Evolutionary conservation across 1,139 yeast species (phyloP).

Genomic region (Blastobotrys buckinghamii): DNA sequence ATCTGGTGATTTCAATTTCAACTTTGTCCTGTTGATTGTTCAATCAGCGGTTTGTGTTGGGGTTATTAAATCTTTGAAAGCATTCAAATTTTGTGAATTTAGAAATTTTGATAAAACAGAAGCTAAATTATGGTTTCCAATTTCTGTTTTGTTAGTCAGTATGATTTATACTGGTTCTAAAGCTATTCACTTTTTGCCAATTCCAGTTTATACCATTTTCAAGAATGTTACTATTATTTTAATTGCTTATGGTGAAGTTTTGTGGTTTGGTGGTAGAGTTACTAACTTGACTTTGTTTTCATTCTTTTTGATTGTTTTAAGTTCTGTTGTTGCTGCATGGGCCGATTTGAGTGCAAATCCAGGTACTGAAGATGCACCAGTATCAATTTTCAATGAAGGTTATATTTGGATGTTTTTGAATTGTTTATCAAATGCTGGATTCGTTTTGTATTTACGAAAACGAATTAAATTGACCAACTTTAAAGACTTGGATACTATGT

Average conservation of each 20-base stretch:
- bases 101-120: constrained; percentile 81
- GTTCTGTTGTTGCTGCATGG: constrained; percentile 90
- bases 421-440: constrained; percentile 90
- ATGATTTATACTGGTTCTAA: constrained; percentile 97
- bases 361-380: constrained; percentile 25
- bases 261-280: constrained; percentile 94
- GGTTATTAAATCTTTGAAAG: constrained; percentile 66
- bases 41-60: constrained; percentile 62
- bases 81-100: constrained; percentile 71
- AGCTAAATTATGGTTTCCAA: constrained; percentile 90
- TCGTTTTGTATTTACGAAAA: constrained; percentile 92
- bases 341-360: constrained; percentile 56
- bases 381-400: constrained; percentile 50
- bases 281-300: constrained; percentile 87
- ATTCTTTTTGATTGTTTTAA: constrained; percentile 83
- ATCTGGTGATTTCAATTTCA: constrained; percentile 76
- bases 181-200: constrained; percentile 84
- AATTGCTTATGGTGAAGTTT: constrained; percentile 96
- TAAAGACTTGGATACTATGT: constrained; percentile 98
- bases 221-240: constrained; percentile 93
- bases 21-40: constrained; percentile 67
- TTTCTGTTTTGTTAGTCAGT: constrained; percentile 76
- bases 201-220: constrained; percentile 96
- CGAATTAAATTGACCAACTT: constrained; percentile 95
- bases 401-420: constrained; percentile 95